Evolutionary conservation across 2,329 filamentous ascomycete genomes (phyloP).

Genomic region (Exophiala sp.): DNA sequence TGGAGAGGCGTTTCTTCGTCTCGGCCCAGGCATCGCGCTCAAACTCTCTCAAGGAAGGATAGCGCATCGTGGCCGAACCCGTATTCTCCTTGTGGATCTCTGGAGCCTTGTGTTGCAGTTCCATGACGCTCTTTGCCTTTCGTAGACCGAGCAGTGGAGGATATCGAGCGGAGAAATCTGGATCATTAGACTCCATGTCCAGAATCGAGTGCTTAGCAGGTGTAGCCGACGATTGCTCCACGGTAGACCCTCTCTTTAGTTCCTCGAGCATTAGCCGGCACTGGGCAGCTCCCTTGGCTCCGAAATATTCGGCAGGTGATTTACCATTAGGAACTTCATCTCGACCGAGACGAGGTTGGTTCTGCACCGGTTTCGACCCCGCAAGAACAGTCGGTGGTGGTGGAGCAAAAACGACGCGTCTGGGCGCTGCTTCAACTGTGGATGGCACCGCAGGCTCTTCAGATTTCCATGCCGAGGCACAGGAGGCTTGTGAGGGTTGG

Average conservation of each 20-base stretch:
- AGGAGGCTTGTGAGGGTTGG: neutral
- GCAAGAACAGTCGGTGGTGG: no score
- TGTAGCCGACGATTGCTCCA: neutral
- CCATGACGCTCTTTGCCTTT: slow-evolving; percentile 20
- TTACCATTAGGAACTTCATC: no score
- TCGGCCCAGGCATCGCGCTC: slow-evolving; percentile 13
- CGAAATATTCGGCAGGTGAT: no score
- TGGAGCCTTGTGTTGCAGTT: slow-evolving; percentile 6
- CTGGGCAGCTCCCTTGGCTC: no score
- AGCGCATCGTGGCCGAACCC: slow-evolving; percentile 17
- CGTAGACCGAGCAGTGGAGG: slow-evolving; percentile 34
- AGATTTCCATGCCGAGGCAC: neutral
- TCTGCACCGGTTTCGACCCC: no score
- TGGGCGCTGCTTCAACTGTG: no score
- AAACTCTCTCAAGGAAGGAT: slow-evolving; percentile 22
- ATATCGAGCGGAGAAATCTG: slow-evolving; percentile 34
- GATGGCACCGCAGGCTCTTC: neutral
- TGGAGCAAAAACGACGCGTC: no score
- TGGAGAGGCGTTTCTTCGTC: neutral
- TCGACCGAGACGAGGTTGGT: no score
- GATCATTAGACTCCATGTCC: slow-evolving; percentile 33
- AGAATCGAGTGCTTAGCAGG: slow-evolving; percentile 26
- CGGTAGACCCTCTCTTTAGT: neutral
- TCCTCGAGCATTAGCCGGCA: no score
- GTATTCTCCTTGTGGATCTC: neutral